phyloP scores from a whole-genome alignment of 345 rosid genomes.

The Physaria fendleri region DNA sequence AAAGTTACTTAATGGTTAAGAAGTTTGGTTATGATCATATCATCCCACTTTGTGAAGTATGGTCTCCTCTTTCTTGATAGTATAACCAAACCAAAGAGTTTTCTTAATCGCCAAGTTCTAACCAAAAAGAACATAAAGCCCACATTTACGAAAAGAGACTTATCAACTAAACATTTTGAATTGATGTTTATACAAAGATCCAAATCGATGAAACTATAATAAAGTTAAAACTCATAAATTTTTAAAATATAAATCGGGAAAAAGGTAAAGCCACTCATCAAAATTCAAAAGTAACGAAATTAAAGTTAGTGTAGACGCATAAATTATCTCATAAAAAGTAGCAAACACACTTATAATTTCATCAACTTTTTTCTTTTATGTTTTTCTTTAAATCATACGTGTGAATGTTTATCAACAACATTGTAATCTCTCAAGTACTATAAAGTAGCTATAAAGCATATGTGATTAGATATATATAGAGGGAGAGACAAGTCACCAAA shows the following conservation, averaged over 20 bases:
- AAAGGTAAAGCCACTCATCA: constrained; percentile 22
- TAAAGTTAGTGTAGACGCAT: constrained; percentile 29
- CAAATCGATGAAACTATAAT: not conserved
- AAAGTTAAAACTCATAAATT: not conserved
- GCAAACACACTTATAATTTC: constrained; percentile 16
- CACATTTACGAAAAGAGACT: constrained; percentile 9
- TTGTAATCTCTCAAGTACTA: not conserved
- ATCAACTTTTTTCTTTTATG: constrained; percentile 3
- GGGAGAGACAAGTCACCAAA: constrained; percentile 6
- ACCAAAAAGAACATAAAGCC: constrained; percentile 14
- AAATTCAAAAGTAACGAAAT: constrained; percentile 13
- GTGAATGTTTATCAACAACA: constrained; percentile 12
- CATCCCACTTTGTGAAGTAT: constrained; percentile 10
- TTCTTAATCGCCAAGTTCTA: constrained; percentile 33
- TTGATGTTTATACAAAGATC: constrained; percentile 21
- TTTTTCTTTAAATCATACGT: constrained; percentile 9
- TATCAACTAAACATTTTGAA: constrained; percentile 3
- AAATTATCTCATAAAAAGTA: constrained; percentile 28
- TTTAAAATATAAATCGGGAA: not conserved
- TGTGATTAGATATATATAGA: constrained; percentile 11
- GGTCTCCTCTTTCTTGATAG: constrained; percentile 8
- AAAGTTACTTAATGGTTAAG: constrained; percentile 31
- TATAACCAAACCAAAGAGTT: constrained; percentile 11
- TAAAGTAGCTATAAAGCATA: constrained; percentile 18
- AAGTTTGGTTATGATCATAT: constrained; percentile 11